These are phyloP conservation scores for Pontederia paniculata DNA, from an alignment of 176 grass and related monocot genomes.

Conservation along the genomic window DNA sequence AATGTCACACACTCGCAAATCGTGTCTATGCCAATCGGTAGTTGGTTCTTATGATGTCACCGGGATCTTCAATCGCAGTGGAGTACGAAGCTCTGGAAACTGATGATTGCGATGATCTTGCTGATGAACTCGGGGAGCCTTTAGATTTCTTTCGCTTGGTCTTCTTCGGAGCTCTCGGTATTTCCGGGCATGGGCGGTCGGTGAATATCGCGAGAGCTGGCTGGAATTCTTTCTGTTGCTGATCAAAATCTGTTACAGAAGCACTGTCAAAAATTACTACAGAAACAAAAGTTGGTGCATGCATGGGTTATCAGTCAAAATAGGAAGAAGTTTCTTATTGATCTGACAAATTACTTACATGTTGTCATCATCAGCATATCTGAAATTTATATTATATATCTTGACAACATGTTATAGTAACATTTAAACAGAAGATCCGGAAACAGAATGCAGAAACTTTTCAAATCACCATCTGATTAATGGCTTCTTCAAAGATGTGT, in stretches of 20 bases:
- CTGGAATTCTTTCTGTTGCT: slow-evolving; percentile 35
- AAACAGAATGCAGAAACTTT: no score
- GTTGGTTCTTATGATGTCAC: slow-evolving; percentile 30
- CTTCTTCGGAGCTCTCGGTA: slow-evolving; percentile 45
- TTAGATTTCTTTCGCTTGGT: slow-evolving; percentile 40
- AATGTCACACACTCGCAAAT: neutral
- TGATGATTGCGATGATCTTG: slow-evolving; percentile 59
- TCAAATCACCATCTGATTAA: no score
- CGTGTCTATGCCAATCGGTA: slow-evolving; percentile 28
- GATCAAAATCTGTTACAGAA: slow-evolving; percentile 66
- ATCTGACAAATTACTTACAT: no score
- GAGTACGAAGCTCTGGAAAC: slow-evolving; percentile 56
- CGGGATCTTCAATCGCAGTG: slow-evolving; percentile 47
- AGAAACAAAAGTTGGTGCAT: neutral
- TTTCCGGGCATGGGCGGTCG: slow-evolving; percentile 28
- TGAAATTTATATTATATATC: no score
- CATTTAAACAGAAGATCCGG: no score
- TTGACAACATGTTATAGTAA: no score
- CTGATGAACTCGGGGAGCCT: slow-evolving; percentile 37
- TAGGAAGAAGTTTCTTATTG: neutral
- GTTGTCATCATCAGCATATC: no score
- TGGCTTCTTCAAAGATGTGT: no score
- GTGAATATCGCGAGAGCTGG: slow-evolving; percentile 52
- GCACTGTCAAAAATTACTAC: neutral
- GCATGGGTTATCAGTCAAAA: neutral